These are phyloP conservation scores for Starmerella sp. DNA, from an alignment of 805 yeast genomes.

Conservation along the genomic window DNA sequence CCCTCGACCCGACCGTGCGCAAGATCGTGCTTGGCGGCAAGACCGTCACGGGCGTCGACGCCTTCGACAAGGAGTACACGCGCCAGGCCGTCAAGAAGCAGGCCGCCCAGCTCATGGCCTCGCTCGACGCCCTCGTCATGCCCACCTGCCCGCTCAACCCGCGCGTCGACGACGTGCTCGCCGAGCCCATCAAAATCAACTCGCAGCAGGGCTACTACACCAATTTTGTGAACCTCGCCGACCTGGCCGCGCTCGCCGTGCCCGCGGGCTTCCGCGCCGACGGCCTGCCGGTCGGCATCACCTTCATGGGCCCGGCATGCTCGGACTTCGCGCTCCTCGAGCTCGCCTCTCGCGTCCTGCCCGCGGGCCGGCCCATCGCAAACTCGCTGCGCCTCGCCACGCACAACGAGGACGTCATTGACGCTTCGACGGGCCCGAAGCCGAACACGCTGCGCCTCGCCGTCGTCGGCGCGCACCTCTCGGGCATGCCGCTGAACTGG, in stretches of 20 bases:
- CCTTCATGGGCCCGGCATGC: constrained; percentile 69
- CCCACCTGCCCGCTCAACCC: constrained; percentile 96
- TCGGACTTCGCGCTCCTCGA: constrained; percentile 83
- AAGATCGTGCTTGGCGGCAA: constrained; percentile 70
- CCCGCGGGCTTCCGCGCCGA: constrained; percentile 85
- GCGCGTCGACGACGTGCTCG: constrained; percentile 54
- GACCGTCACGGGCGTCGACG: constrained; percentile 66
- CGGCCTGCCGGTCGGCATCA: constrained; percentile 84
- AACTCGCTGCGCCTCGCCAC: constrained; percentile 35
- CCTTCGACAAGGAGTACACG: constrained; percentile 76
- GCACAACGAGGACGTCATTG: constrained; percentile 23
- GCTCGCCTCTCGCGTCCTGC: constrained; percentile 60
- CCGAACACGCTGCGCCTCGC: constrained; percentile 54
- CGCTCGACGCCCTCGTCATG: constrained; percentile 66
- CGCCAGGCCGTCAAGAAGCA: constrained; percentile 68
- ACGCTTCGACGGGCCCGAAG: constrained; percentile 10
- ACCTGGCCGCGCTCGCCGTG: constrained; percentile 78
- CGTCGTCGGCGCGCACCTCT: constrained; percentile 92
- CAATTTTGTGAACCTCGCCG: constrained; percentile 90
- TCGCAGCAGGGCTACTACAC: constrained; percentile 97
- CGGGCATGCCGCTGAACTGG: constrained; percentile 87
- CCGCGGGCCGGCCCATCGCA: constrained; percentile 47
- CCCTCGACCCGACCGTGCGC: constrained; percentile 75
- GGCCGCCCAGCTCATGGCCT: constrained; percentile 41
- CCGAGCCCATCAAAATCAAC: constrained; percentile 73